Base-by-base conservation (phyloP, 1,139 yeast genomes). In the Petasospora rhodanensis region DNA sequence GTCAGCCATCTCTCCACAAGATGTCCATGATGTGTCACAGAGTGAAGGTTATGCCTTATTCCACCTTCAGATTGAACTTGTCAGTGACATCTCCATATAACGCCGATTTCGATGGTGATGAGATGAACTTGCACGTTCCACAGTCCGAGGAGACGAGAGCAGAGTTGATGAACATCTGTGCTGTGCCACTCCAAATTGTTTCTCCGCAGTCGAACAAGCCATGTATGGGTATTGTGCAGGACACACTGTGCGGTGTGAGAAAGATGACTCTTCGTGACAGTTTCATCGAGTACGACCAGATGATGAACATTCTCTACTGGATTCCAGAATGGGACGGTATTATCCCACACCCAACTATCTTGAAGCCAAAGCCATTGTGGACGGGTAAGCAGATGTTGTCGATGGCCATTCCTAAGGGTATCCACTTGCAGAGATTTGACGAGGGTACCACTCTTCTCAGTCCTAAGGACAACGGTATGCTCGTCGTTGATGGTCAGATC, bases 1-100 rank as follows among this genome's bases (percentile, higher is more conserved):
- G 99, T 73, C 99, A 93, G 67, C 98, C 99, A 34, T 91, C 98
- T 22, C 71, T 93, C 62, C 99, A 93, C 66, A 93, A 93, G 64
- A 91, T 93, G 97, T 87, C 97, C 41, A 93, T 93, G 98, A 93
- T 93, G 98, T 95, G 96, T n/a, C 99, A 93, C 59, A 76, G 96
- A 65, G 98, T 91, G 24, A 87, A 85, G 58, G 98, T 91, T 32
- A 89, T 93, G 96, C 99, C 99, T 11, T 93, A 89, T 58, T 89
- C 97, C 5, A 91, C 99, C 0, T 93, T 93, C 69, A 79, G 99
- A 66, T 70, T 93, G 66, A 93, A 91, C 58, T 69, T 93, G 58
- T 91, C 97, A 12, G 98, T 91, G 32, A 91, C 98, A 0, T 86
- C 97, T 12, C 99, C 99, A 17, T 93, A 93, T 64, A 93, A 93